Evolutionary conservation across 2,329 filamentous ascomycete species (phyloP).

Genomic region (Helminthosporium solani): DNA sequence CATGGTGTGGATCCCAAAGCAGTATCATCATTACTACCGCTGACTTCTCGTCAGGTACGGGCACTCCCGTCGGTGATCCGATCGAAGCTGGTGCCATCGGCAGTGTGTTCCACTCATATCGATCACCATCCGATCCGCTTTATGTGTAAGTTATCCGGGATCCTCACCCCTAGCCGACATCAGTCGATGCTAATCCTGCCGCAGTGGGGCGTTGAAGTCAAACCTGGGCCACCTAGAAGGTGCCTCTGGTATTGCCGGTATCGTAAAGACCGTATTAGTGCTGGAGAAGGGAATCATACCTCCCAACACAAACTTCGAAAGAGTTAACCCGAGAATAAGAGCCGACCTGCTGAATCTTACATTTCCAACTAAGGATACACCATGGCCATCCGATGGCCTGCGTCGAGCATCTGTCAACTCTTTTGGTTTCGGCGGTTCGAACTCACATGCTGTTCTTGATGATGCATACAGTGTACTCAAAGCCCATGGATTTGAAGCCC

Average conservation of each 20-base stretch:
- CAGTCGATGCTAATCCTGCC: neutral
- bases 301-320: constrained; percentile 36
- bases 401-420: constrained; percentile 22
- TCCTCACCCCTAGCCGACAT: neutral
- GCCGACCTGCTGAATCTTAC: constrained; percentile 8
- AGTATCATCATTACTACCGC: neutral
- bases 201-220: constrained; percentile 16
- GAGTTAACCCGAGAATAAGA: constrained; percentile 28
- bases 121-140: neutral
- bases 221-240: constrained; percentile 25
- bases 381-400: constrained; percentile 16
- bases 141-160: constrained; percentile 1
- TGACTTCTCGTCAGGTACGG: constrained; percentile 51
- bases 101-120: constrained; percentile 8
- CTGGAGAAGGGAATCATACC: constrained; percentile 38
- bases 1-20: constrained; percentile 11
- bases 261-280: constrained; percentile 24
- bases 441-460: constrained; percentile 18
- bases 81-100: constrained; percentile 21
- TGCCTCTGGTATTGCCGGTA: constrained; percentile 18
- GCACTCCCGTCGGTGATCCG: constrained; percentile 50
- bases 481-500: neutral
- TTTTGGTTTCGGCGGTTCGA: constrained; percentile 30
- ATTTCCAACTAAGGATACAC: constrained; percentile 8
- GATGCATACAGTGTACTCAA: constrained; percentile 14